Base-by-base conservation (phyloP, 2,329 filamentous ascomycete genomes). In the Aureobasidium musti region DNA sequence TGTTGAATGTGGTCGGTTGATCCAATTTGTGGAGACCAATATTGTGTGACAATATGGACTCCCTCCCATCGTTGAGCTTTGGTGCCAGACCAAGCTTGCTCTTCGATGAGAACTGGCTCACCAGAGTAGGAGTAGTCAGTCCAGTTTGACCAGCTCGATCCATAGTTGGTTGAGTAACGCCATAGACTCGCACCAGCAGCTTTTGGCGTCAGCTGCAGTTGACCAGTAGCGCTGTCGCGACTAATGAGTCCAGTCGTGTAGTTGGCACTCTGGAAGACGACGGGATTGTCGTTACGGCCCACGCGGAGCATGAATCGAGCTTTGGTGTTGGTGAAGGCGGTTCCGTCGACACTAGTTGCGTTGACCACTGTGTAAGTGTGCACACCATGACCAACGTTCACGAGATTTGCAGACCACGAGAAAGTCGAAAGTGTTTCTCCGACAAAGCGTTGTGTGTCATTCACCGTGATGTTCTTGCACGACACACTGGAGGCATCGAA, bases 291-390 rank as follows among this genome's bases (percentile, higher is more conserved):
- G 2, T 70, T 71, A 67, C 83, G 79, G 43, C 87, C 87, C 57
- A 88, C 78, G 17, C 87, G 84, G 70, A 89, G 78, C 69, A 89
- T 77, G 75, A 89, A 87, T 66, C 84, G 82, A 68, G 89, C 87
- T 19, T 80, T 75, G 0, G 84, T 78, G 59, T 82, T 78, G 0
- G 85, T 87, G 37, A 54, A 64, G 26, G 76, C 76, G 1, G 65
- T 72, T 2, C 79, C 80, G 23, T 77, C 75, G 5, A 74, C 72
- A 49, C 77, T 80, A 2, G 80, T 79, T 28, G 82, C 80, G 69
- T 88, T 88, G 60, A 79, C 81, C 47, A 89, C 76, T 0, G 83
- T 86, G 61, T 89, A 72, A 28, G 80, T 78, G 72, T 89, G 84
- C 26, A 89, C 78, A 30, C 87, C 87, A 68, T 89, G 83, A 14